Evolutionary conservation across 495 filamentous ascomycete species (phyloP), one percentile per base, ranked within the genome.

Genomic region (Neurospora intermedia): DNA sequence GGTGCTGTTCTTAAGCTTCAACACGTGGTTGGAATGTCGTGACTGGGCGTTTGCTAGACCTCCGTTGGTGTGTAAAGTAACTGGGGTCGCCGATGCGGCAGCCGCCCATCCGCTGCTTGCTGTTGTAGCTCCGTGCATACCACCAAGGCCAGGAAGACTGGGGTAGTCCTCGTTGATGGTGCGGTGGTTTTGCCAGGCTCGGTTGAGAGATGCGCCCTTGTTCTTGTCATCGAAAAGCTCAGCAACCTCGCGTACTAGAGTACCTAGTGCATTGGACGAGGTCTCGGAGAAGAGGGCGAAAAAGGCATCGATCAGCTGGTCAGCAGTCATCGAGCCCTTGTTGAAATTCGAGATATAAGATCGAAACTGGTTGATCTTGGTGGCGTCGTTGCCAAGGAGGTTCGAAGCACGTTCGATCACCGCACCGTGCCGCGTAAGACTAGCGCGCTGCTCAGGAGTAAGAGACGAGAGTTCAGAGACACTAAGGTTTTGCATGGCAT

Each of bases 151-250:
- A 3, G 94, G 94, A 0, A 99, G 87, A 0, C 93, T 92, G 0
- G 96, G 96, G 77, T 98, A 99, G 81, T 99, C 95, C 81, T 98
- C 96, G 76, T 97, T 95, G 77, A 95, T 93, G 11, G 93, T 94
- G 16, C 92, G 93, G 93, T 96, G 96, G 81, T 97, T 92, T 74
- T 91, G 92, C 95, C 94, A 98, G 6, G 94, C 90, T 75, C 89
- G 91, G 3, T 92, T 87, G 2, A 99, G 86, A 4, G 82, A 85
- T 11, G 88, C 89, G 15, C 87, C 88, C 78, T 97, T 98, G 13
- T 76, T 77, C 54, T 90, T 87, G 69, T 94, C 91, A 75, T 98
- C 94, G 77, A 94, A 99, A 27, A 98, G 91, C 5, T 98, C 96
- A 23, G 94, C 93, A 6, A 97, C 89, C 76, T 98, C 96, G 69